Evolutionary conservation across 2,329 filamentous ascomycete species (phyloP).

Genomic region (Colletotrichum australisinense): DNA sequence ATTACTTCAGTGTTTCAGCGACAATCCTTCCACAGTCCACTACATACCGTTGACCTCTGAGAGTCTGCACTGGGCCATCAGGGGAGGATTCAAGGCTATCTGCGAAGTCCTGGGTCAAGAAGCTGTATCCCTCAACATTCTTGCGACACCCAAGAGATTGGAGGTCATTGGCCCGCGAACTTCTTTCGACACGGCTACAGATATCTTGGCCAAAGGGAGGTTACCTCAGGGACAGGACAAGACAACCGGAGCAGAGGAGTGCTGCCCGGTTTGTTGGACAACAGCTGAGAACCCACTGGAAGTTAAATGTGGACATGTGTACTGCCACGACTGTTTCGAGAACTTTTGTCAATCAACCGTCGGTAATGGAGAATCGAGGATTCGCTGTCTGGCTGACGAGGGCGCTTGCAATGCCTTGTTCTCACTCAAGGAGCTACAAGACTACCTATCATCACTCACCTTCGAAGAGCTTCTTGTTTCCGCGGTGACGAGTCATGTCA

Average conservation of each 20-base stretch:
- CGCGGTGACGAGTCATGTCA: constrained; percentile 50
- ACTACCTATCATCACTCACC: constrained; percentile 43
- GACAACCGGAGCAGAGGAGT: not conserved
- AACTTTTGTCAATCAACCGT: constrained; percentile 41
- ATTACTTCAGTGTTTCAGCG: constrained; percentile 42
- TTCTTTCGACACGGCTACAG: constrained; percentile 37
- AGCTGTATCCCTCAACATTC: constrained; percentile 46
- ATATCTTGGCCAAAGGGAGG: constrained; percentile 24
- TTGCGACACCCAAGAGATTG: constrained; percentile 45
- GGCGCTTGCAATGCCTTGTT: constrained; percentile 41
- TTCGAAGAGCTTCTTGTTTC: constrained; percentile 52
- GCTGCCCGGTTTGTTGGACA: constrained; percentile 50
- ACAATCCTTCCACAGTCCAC: constrained; percentile 30
- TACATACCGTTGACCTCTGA: not conserved
- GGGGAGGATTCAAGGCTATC: constrained; percentile 46
- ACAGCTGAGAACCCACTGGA: constrained; percentile 49
- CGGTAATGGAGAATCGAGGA: not conserved
- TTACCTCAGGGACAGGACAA: not conserved
- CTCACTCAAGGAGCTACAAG: constrained; percentile 42
- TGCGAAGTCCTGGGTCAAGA: constrained; percentile 40
- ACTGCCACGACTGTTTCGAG: constrained; percentile 55
- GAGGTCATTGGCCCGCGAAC: constrained; percentile 42
- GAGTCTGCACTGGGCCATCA: constrained; percentile 44
- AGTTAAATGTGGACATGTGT: constrained; percentile 52
- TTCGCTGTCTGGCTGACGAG: constrained; percentile 43